A percentile compares a stretch with the other conserved stretches of the same genome.
phyloP scores from a whole-genome alignment of 1,139 yeast species.

The Pichia norvegensis region DNA sequence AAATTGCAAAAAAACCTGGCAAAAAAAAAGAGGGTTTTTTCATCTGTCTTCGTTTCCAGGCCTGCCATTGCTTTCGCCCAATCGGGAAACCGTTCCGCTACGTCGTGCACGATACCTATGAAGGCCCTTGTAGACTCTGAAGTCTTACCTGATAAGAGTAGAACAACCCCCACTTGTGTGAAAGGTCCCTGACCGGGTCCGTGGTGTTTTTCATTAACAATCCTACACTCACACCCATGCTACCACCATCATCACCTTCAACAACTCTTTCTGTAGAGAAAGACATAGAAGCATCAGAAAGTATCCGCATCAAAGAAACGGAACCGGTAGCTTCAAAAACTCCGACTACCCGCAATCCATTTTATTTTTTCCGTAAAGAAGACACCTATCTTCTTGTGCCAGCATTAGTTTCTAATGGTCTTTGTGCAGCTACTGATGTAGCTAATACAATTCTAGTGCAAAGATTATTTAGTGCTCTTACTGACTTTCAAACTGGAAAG shows the following conservation, averaged over 20 bases:
- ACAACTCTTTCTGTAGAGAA: not conserved
- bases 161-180: not conserved
- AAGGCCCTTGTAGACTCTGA: not conserved
- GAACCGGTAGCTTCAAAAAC: not conserved
- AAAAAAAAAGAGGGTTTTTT: too few relatives aligned
- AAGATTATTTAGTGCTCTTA: slow-evolving; percentile 46
- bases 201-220: not conserved
- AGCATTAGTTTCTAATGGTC: slow-evolving; percentile 16
- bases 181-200: not conserved
- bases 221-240: not conserved
- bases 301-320: not conserved
- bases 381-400: slow-evolving; percentile 16
- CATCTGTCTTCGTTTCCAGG: not conserved
- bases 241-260: not conserved
- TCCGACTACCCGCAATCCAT: slow-evolving; percentile 12
- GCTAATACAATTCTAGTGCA: slow-evolving; percentile 62
- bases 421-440: slow-evolving; percentile 40
- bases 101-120: not conserved
- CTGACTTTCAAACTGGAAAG: slow-evolving; percentile 31
- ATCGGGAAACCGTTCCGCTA: not conserved
- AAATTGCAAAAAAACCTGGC: too few relatives aligned
- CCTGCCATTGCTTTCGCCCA: slow-evolving; percentile 3
- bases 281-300: not conserved
- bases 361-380: slow-evolving; percentile 14
- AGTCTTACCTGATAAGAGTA: not conserved